A percentile compares a stretch with the other conserved stretches of the same genome.
phyloP scores from a whole-genome alignment of 2,329 filamentous ascomycete species.

The Arthroderma sp. region DNA sequence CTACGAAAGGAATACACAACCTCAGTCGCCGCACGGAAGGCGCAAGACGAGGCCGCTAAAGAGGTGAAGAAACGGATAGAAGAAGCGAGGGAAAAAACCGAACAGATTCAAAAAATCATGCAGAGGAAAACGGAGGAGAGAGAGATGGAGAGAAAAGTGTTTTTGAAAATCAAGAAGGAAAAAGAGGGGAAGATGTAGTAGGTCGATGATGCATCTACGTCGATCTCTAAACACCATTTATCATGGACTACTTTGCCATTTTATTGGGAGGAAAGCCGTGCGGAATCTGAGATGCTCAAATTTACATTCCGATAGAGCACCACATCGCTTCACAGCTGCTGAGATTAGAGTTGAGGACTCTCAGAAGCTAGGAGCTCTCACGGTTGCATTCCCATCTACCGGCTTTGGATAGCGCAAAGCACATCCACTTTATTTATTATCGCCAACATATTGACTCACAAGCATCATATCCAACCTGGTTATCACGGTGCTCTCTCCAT shows the following conservation, averaged over 20 bases:
- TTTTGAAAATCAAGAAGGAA: conserved; percentile 32
- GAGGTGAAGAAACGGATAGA: conserved; percentile 29
- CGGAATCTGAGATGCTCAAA: neutral
- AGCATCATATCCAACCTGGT: neutral
- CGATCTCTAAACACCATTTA: neutral
- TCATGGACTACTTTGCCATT: neutral
- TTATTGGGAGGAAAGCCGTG: neutral
- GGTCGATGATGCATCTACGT: neutral
- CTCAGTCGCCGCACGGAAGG: conserved; percentile 25
- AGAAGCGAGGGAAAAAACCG: conserved; percentile 28
- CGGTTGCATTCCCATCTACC: neutral
- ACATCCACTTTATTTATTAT: neutral
- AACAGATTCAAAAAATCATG: conserved; percentile 30
- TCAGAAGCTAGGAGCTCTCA: neutral
- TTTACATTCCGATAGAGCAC: neutral
- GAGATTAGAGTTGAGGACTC: neutral
- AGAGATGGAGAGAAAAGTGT: conserved; percentile 32
- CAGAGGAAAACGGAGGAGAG: conserved; percentile 34
- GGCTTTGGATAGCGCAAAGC: neutral
- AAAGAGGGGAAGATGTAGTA: conserved; percentile 18
- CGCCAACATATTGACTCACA: neutral
- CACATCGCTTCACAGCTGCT: neutral
- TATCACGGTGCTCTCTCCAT: neutral
- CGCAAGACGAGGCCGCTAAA: conserved; percentile 28
- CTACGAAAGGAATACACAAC: conserved; percentile 28